Conservation (phyloP, 306 rosid genomes). For the Albizia julibrissin region DNA sequence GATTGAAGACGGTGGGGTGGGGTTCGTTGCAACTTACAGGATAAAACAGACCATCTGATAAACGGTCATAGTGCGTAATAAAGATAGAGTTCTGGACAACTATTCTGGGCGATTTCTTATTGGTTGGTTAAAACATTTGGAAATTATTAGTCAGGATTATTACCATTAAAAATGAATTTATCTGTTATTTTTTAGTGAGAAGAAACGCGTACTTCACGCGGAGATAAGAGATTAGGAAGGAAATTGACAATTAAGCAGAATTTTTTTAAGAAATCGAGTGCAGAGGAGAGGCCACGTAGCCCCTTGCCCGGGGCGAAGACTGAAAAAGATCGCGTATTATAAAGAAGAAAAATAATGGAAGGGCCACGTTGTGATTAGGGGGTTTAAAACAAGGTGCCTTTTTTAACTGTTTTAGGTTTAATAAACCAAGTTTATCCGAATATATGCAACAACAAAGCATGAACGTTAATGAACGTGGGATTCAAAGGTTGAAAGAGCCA, state of each 20-base stretch:
- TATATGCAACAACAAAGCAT: neutral
- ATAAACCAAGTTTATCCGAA: conserved; percentile 22
- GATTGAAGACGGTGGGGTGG: neutral
- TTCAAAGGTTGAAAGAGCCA: neutral
- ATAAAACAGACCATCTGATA: conserved; percentile 10
- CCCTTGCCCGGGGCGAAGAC: neutral
- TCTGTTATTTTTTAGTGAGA: conserved; percentile 17
- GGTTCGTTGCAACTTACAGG: conserved; percentile 23
- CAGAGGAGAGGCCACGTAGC: neutral
- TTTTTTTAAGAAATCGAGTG: neutral
- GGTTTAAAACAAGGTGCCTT: neutral
- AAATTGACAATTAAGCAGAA: neutral
- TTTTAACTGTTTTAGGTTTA: neutral
- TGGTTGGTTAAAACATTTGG: neutral
- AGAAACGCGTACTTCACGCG: conserved; percentile 42
- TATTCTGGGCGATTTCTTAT: neutral
- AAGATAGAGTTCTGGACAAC: neutral
- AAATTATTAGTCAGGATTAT: neutral
- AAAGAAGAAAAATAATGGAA: neutral
- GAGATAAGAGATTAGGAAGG: conserved; percentile 1
- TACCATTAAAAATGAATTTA: neutral
- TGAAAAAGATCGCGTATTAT: neutral
- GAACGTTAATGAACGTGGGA: neutral
- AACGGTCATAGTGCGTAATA: neutral
- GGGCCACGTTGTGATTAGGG: neutral